Evolutionary conservation across 2,329 filamentous ascomycete species (phyloP).

Genomic region (Apiospora kogelbergensis): DNA sequence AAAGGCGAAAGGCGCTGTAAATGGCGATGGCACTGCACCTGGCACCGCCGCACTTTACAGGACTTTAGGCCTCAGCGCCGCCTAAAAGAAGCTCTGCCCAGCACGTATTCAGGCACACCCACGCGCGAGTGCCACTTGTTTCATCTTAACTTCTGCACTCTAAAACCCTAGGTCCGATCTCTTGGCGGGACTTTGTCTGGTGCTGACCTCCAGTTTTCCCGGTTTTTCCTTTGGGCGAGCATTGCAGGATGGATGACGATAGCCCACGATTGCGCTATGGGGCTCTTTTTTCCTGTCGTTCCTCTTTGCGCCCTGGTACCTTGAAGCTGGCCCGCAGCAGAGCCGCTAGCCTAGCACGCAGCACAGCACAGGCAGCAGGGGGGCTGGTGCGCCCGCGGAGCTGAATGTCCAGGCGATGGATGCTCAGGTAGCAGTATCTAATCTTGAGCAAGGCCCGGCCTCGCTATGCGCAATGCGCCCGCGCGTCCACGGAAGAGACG

Average conservation of each 20-base stretch:
- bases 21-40: too few relatives aligned
- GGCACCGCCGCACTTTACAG: too few relatives aligned
- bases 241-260: background rate
- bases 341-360: background rate
- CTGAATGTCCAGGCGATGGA: background rate
- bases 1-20: too few relatives aligned
- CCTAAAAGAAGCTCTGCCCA: background rate
- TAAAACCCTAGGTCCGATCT: conserved; percentile 3
- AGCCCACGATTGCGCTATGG: background rate
- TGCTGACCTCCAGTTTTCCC: background rate
- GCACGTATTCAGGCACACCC: background rate
- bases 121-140: background rate
- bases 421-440: background rate
- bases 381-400: background rate
- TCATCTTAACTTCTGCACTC: background rate
- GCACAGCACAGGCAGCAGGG: background rate
- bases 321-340: background rate
- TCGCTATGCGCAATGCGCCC: background rate
- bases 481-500: too few relatives aligned
- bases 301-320: background rate
- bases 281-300: background rate
- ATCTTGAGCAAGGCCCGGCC: background rate
- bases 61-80: background rate
- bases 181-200: background rate
- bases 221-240: background rate